Conservation (phyloP, 2,329 filamentous ascomycete genomes). For the Alternaria gansuensis region DNA sequence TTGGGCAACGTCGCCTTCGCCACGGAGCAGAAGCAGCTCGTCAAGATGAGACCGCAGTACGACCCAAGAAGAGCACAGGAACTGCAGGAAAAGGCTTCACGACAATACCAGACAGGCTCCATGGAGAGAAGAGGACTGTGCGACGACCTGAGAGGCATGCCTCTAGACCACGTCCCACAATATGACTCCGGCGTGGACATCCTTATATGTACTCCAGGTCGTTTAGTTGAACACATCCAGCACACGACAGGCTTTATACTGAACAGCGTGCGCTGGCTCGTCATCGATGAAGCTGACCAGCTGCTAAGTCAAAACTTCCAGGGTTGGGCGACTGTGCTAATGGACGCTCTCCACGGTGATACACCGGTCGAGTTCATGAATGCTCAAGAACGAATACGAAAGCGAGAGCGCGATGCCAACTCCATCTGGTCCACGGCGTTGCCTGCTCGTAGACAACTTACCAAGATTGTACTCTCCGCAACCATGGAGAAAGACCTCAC, state of each 20-base stretch:
- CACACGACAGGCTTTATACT: slow-evolving; percentile 84
- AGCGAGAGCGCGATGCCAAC: slow-evolving; percentile 49
- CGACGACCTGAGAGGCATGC: slow-evolving; percentile 51
- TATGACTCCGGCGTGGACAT: slow-evolving; percentile 82
- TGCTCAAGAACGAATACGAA: slow-evolving; percentile 63
- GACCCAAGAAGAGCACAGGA: slow-evolving; percentile 68
- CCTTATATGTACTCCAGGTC: slow-evolving; percentile 88
- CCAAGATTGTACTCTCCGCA: slow-evolving; percentile 88
- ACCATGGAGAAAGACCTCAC: slow-evolving; percentile 90
- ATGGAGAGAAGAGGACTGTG: slow-evolving; percentile 52
- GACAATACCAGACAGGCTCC: slow-evolving; percentile 43
- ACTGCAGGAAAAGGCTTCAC: slow-evolving; percentile 55
- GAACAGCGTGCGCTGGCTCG: slow-evolving; percentile 81
- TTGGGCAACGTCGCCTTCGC: slow-evolving; percentile 80
- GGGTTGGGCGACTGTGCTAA: slow-evolving; percentile 81
- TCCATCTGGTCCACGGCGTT: slow-evolving; percentile 46
- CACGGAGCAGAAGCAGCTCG: slow-evolving; percentile 68
- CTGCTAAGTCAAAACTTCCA: slow-evolving; percentile 91
- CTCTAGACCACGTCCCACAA: slow-evolving; percentile 70
- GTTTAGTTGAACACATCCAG: slow-evolving; percentile 88
- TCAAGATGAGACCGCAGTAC: slow-evolving; percentile 68
- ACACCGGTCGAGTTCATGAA: slow-evolving; percentile 57
- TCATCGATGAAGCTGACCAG: slow-evolving; percentile 94
- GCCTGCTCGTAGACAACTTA: slow-evolving; percentile 59
- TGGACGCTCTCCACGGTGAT: slow-evolving; percentile 66